These are phyloP conservation scores for Vickermania ingenoplastis DNA, from an alignment of 208 protist species.

Conservation along the genomic window DNA sequence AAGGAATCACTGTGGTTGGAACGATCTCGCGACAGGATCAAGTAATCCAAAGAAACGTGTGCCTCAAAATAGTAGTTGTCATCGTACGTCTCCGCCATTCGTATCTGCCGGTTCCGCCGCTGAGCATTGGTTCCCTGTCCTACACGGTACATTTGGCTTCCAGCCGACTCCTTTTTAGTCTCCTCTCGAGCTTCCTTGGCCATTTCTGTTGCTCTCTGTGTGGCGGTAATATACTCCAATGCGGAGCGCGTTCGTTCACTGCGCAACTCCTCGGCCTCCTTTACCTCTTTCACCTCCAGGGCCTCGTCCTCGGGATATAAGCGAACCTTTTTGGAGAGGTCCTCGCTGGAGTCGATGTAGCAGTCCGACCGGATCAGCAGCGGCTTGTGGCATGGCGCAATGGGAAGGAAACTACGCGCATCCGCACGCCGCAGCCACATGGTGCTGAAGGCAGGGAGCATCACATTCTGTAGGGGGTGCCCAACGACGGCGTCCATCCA, in stretches of 20 bases:
- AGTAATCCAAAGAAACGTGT: slow-evolving; percentile 51
- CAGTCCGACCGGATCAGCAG: slow-evolving; percentile 23
- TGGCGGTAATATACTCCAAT: background rate
- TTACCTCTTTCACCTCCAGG: slow-evolving; percentile 8
- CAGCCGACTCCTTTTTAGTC: background rate
- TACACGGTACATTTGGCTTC: slow-evolving; percentile 1
- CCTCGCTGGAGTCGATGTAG: slow-evolving; percentile 12
- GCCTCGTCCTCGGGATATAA: slow-evolving; percentile 6
- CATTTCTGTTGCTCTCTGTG: background rate
- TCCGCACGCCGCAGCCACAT: slow-evolving; percentile 47
- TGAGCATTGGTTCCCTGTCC: background rate
- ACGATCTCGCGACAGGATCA: slow-evolving; percentile 10
- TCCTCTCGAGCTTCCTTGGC: background rate
- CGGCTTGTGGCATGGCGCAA: slow-evolving; percentile 13
- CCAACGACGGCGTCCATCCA: slow-evolving; percentile 21
- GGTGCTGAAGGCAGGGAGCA: slow-evolving; percentile 49
- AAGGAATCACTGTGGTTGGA: background rate
- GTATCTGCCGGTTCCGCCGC: background rate
- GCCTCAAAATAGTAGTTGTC: slow-evolving; percentile 58
- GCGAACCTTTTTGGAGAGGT: slow-evolving; percentile 7
- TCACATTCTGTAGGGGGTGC: slow-evolving; percentile 21
- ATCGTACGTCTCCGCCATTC: background rate
- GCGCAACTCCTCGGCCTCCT: slow-evolving; percentile 1
- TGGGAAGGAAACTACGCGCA: slow-evolving; percentile 35
- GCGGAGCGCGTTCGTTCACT: background rate